These are phyloP conservation scores for Prillingera fragicola DNA, from an alignment of 1,284 basidiomycete genomes.

Conservation along the genomic window DNA sequence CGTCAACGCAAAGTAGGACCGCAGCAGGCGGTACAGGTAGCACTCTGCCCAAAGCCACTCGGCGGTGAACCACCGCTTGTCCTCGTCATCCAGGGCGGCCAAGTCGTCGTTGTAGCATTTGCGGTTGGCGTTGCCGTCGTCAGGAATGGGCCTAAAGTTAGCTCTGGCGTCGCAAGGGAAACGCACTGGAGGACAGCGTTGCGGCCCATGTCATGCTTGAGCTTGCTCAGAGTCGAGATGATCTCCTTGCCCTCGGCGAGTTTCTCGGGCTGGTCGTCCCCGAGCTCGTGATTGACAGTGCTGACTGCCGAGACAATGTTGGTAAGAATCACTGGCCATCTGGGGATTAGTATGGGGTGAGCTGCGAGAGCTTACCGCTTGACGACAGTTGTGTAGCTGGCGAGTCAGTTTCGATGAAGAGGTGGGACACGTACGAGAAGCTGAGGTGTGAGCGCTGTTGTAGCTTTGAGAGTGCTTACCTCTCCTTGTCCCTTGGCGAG, in stretches of 20 bases:
- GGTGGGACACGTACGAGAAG: constrained; percentile 32
- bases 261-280: constrained; percentile 41
- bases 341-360: not conserved
- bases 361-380: constrained; percentile 22
- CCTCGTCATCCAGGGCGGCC: constrained; percentile 51
- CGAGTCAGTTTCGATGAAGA: not conserved
- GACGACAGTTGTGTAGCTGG: constrained; percentile 42
- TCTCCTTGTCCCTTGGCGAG: constrained; percentile 45
- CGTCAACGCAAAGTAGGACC: constrained; percentile 67
- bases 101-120: constrained; percentile 71
- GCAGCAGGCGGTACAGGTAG: constrained; percentile 70
- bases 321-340: constrained; percentile 86
- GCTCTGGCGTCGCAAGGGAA: not conserved
- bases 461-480: constrained; percentile 21
- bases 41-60: constrained; percentile 94
- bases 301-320: constrained; percentile 68
- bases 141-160: constrained; percentile 56
- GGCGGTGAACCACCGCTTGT: constrained; percentile 80
- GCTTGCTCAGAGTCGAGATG: constrained; percentile 68
- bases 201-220: constrained; percentile 86
- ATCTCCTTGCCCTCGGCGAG: constrained; percentile 67
- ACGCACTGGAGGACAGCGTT: constrained; percentile 69
- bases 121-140: constrained; percentile 65
- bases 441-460: constrained; percentile 21
- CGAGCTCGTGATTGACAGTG: constrained; percentile 55